Conservation (phyloP, 2,329 filamentous ascomycete species). For the Hypoxylon sp. region DNA sequence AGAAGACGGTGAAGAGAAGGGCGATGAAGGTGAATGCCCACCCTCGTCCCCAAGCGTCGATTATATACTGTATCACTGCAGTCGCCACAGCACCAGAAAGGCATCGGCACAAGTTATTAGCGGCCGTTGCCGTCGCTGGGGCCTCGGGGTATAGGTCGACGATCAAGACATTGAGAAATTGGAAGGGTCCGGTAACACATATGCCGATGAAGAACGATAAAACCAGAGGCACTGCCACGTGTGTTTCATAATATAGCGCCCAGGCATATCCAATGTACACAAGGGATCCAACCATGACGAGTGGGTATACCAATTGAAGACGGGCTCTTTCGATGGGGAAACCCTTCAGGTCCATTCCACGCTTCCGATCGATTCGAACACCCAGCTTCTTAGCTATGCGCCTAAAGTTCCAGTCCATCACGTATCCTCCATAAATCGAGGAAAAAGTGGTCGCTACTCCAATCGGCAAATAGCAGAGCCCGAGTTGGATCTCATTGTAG, state of each 20-base stretch:
- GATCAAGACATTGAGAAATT: constrained; percentile 73
- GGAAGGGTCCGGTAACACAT: constrained; percentile 73
- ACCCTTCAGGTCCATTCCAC: constrained; percentile 65
- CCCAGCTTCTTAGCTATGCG: constrained; percentile 74
- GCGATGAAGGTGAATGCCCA: constrained; percentile 75
- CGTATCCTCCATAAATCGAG: constrained; percentile 69
- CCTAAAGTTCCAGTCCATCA: constrained; percentile 78
- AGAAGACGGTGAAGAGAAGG: constrained; percentile 63
- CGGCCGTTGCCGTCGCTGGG: constrained; percentile 74
- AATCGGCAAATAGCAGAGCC: constrained; percentile 70
- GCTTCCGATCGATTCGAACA: constrained; percentile 72
- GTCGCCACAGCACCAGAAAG: constrained; percentile 72
- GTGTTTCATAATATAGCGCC: constrained; percentile 66
- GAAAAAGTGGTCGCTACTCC: constrained; percentile 66
- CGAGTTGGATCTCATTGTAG: constrained; percentile 66
- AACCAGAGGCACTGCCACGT: constrained; percentile 69
- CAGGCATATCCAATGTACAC: constrained; percentile 71
- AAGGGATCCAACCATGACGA: constrained; percentile 68
- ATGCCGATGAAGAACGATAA: constrained; percentile 71
- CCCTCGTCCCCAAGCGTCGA: constrained; percentile 69
- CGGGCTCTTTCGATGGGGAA: constrained; percentile 71
- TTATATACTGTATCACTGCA: constrained; percentile 72
- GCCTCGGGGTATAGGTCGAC: constrained; percentile 74
- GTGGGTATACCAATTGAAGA: constrained; percentile 68
- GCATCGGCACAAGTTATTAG: constrained; percentile 76